phyloP scores from a whole-genome alignment of 2,329 filamentous ascomycete species.

The Aspergillus niger region DNA sequence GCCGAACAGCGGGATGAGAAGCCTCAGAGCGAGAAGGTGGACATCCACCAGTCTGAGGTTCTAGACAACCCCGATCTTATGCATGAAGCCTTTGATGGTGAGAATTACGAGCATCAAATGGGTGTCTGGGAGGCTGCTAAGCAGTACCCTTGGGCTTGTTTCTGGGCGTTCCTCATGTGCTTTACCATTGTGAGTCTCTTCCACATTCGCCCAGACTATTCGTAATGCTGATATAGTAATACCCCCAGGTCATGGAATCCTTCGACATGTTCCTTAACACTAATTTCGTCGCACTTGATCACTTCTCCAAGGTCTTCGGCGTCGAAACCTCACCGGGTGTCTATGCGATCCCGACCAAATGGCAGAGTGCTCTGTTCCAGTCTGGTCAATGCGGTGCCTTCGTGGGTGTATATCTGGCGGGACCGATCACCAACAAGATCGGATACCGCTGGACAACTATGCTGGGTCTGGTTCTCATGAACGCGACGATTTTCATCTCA shows the following conservation, averaged over 20 bases:
- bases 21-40: conserved; percentile 9
- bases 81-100: conserved; percentile 46
- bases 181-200: conserved; percentile 50
- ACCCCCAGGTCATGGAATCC: conserved; percentile 52
- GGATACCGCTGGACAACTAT: conserved; percentile 64
- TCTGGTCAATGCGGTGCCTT: conserved; percentile 61
- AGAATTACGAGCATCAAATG: conserved; percentile 49
- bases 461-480: conserved; percentile 57
- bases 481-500: conserved; percentile 62
- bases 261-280: conserved; percentile 54
- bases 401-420: conserved; percentile 61
- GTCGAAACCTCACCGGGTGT: conserved; percentile 18
- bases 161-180: conserved; percentile 54
- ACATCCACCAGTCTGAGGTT: conserved; percentile 39
- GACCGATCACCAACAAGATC: conserved; percentile 60
- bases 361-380: conserved; percentile 60
- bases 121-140: conserved; percentile 42
- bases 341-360: conserved; percentile 43
- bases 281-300: conserved; percentile 49
- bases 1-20: too few species aligned
- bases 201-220: neutral
- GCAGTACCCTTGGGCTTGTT: conserved; percentile 48
- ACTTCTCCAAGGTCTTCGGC: conserved; percentile 45
- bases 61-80: conserved; percentile 42
- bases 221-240: neutral